phyloP scores from a whole-genome alignment of 306 rosid species.

The Nissolia schottii region DNA sequence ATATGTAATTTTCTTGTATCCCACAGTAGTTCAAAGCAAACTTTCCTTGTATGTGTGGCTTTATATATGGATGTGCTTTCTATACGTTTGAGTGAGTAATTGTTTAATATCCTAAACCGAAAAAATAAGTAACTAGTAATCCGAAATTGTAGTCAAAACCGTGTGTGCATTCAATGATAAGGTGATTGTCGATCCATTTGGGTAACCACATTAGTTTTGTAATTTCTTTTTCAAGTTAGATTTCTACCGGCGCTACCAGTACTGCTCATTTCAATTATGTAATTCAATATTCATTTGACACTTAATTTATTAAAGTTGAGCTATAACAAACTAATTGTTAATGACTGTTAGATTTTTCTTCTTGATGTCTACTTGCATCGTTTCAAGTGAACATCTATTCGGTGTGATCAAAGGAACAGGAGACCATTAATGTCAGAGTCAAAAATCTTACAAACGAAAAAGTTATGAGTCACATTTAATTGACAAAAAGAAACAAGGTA shows the following conservation, averaged over 20 bases:
- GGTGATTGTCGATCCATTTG: background rate
- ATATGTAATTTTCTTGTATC: conserved; percentile 25
- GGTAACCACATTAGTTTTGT: no score
- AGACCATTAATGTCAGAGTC: background rate
- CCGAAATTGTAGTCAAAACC: background rate
- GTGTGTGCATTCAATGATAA: background rate
- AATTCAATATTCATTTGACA: no score
- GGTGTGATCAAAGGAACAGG: background rate
- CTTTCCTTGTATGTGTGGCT: background rate
- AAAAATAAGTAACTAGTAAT: background rate
- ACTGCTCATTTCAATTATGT: no score
- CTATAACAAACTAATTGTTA: no score
- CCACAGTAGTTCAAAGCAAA: background rate
- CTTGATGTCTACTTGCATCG: no score
- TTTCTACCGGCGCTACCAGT: no score
- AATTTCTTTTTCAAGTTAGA: no score
- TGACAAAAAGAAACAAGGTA: no score
- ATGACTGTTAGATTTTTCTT: background rate
- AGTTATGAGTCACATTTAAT: no score
- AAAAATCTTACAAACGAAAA: background rate
- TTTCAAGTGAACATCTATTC: background rate
- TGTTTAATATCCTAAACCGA: background rate
- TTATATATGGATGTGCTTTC: background rate
- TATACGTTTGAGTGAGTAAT: no score
- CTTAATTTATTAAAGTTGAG: no score